These are phyloP conservation scores for Perilla frutescens DNA, from an alignment of 257 asterid species.

Conservation along the genomic window DNA sequence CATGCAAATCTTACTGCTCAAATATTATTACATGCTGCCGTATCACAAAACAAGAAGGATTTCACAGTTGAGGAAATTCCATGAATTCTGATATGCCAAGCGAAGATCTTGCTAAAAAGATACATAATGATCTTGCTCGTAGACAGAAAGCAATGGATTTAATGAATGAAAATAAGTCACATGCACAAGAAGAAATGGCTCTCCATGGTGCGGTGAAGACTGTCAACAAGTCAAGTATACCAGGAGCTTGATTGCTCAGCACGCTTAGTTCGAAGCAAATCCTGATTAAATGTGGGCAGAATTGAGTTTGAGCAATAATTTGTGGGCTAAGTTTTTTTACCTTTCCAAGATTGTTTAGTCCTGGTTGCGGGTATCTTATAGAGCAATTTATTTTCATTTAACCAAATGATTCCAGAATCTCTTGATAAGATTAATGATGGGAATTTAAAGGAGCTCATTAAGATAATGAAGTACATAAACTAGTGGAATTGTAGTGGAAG, in stretches of 20 bases:
- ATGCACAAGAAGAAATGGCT: background rate
- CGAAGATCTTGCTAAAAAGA: slow-evolving; percentile 4
- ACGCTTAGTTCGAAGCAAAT: background rate
- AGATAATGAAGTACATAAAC: slow-evolving; percentile 6
- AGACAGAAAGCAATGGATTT: background rate
- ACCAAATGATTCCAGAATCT: background rate
- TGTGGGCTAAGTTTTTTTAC: background rate
- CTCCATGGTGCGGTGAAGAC: background rate
- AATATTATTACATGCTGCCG: background rate
- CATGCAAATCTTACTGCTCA: slow-evolving; percentile 2
- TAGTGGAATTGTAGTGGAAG: background rate
- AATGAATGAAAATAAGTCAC: slow-evolving; percentile 17
- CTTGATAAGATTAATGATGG: background rate
- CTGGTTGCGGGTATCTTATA: background rate
- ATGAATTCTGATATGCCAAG: slow-evolving; percentile 26
- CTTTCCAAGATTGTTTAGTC: slow-evolving; percentile 1
- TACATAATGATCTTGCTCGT: background rate
- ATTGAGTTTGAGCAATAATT: slow-evolving; percentile 2
- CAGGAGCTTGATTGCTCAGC: background rate
- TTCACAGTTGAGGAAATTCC: slow-evolving; percentile 8
- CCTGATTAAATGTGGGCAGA: background rate
- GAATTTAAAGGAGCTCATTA: background rate
- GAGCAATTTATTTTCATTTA: background rate
- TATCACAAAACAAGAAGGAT: slow-evolving; percentile 1
- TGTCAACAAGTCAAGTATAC: background rate